Evolutionary conservation across 2,329 filamentous ascomycete genomes (phyloP).

Genomic region (Aspergillus neoniger): DNA sequence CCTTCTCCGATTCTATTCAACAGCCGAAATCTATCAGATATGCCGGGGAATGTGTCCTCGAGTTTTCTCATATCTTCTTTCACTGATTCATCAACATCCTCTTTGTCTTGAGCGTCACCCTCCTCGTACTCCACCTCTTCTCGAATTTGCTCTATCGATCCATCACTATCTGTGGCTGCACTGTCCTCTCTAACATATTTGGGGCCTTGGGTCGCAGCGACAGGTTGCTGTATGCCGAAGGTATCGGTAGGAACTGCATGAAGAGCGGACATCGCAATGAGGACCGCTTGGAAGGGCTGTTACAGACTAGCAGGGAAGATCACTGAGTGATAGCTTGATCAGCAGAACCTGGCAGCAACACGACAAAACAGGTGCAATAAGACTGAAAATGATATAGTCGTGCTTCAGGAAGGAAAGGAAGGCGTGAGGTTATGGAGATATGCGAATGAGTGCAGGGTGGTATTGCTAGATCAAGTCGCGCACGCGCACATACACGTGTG

Average conservation of each 20-base stretch:
- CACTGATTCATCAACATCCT: constrained; percentile 56
- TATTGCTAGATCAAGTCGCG: neutral
- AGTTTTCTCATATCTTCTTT: constrained; percentile 86
- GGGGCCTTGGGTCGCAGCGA: constrained; percentile 15
- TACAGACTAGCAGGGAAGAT: neutral
- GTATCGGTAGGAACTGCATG: constrained; percentile 26
- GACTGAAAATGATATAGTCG: neutral
- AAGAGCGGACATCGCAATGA: constrained; percentile 29
- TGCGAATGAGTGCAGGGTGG: neutral
- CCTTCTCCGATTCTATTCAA: constrained; percentile 98
- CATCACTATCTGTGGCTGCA: constrained; percentile 20
- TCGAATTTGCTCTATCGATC: constrained; percentile 11
- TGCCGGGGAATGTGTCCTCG: constrained; percentile 77
- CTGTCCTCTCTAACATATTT: constrained; percentile 23
- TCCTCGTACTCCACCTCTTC: constrained; percentile 31
- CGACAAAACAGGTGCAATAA: neutral
- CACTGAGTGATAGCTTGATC: neutral
- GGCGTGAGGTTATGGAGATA: neutral
- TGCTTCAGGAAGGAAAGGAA: neutral
- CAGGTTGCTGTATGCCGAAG: constrained; percentile 29
- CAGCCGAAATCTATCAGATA: constrained; percentile 79
- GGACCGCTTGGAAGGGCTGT: neutral
- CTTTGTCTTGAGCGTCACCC: constrained; percentile 32
- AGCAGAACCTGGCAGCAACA: neutral
- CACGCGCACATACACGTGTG: neutral